phyloP scores from a whole-genome alignment of 208 protist species.

The Paratrypanosoma confusum region DNA sequence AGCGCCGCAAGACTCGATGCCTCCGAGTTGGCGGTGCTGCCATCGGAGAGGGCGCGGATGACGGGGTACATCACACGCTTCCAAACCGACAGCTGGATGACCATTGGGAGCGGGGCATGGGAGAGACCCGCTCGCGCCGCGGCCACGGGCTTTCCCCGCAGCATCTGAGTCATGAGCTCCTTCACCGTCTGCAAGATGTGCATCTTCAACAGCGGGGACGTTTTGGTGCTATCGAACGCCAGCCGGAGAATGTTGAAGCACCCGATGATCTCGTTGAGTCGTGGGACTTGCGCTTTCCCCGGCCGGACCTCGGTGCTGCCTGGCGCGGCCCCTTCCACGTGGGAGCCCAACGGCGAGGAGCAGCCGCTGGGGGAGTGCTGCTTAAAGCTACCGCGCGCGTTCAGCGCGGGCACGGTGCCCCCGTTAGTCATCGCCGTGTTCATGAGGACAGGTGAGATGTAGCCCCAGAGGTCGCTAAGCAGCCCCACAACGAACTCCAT shows the following conservation, averaged over 20 bases:
- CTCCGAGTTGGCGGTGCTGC: conserved; percentile 32
- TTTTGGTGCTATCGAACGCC: conserved; percentile 24
- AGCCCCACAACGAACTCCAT: conserved; percentile 48
- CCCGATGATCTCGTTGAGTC: conserved; percentile 23
- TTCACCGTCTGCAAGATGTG: conserved; percentile 65
- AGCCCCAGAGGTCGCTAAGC: conserved; percentile 39
- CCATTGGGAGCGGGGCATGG: conserved; percentile 7
- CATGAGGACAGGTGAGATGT: too few species aligned
- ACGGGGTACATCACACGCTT: conserved; percentile 52
- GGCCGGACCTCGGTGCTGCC: too few species aligned
- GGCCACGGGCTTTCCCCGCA: conserved; percentile 10
- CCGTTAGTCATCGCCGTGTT: conserved; percentile 1
- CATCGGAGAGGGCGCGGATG: conserved; percentile 35
- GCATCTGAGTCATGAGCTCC: conserved; percentile 55
- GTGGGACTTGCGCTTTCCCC: too few species aligned
- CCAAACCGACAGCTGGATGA: conserved; percentile 53
- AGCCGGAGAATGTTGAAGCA: conserved; percentile 44
- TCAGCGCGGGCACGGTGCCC: not conserved
- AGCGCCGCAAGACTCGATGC: conserved; percentile 59
- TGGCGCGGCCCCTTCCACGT: conserved; percentile 15
- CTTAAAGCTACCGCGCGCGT: not conserved
- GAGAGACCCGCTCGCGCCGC: not conserved
- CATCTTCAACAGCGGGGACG: conserved; percentile 31
- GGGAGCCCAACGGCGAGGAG: conserved; percentile 2
- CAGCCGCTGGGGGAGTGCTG: not conserved